Evolutionary conservation across 1,284 basidiomycete genomes (phyloP).

Genomic region (Ustilago hordei): DNA sequence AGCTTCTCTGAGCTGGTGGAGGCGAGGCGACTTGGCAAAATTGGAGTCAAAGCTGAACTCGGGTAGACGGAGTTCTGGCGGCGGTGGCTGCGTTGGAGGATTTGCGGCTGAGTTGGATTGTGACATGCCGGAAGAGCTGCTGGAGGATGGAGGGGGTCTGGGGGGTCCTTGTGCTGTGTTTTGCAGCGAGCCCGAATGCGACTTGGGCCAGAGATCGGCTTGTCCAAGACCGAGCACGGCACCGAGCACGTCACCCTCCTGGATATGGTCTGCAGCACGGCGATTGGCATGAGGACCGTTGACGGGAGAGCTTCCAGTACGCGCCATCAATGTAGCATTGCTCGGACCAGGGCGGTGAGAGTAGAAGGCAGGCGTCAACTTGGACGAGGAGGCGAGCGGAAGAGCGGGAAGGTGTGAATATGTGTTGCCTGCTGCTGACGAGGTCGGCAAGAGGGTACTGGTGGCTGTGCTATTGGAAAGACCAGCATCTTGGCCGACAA

Average conservation of each 20-base stretch:
- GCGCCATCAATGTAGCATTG: constrained; percentile 23
- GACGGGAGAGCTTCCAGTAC: constrained; percentile 45
- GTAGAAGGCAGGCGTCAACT: constrained; percentile 7
- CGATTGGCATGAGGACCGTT: constrained; percentile 38
- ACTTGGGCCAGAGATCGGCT: constrained; percentile 32
- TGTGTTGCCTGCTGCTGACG: neutral
- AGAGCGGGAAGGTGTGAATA: constrained; percentile 1
- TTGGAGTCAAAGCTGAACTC: constrained; percentile 31
- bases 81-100: constrained; percentile 5
- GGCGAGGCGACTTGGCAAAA: constrained; percentile 30
- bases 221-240: constrained; percentile 60
- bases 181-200: neutral
- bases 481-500: constrained; percentile 1
- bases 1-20: constrained; percentile 46
- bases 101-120: neutral
- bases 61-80: constrained; percentile 35
- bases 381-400: constrained; percentile 17
- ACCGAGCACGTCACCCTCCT: constrained; percentile 62
- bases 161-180: constrained; percentile 1
- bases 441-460: neutral
- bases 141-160: constrained; percentile 21
- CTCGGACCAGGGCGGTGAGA: constrained; percentile 5
- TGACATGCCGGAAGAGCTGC: constrained; percentile 24
- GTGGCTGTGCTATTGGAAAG: neutral
- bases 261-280: constrained; percentile 27